Conservation (phyloP, 495 filamentous ascomycete genomes). For the Hypoxylon fuscum region DNA sequence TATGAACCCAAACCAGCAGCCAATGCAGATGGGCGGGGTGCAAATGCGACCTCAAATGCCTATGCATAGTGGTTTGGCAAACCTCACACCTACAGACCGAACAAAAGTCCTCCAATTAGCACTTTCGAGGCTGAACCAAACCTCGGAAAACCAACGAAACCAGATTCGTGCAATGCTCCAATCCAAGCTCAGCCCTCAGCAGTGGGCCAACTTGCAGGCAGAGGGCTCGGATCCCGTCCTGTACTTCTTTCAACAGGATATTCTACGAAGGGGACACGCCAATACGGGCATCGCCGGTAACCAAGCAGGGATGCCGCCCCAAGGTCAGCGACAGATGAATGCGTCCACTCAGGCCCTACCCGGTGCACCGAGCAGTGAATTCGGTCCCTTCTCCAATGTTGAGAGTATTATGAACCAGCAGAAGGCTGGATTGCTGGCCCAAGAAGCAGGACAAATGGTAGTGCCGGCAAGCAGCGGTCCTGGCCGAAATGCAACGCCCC, state of each 20-base stretch:
- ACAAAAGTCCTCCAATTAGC: constrained; percentile 43
- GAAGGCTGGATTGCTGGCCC: constrained; percentile 54
- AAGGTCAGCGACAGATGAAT: constrained; percentile 49
- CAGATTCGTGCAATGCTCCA: constrained; percentile 46
- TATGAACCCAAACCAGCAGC: constrained; percentile 51
- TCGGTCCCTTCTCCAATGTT: constrained; percentile 53
- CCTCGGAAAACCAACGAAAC: constrained; percentile 46
- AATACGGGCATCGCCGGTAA: constrained; percentile 29
- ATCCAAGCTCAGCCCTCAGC: constrained; percentile 38
- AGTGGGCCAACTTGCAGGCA: constrained; percentile 45
- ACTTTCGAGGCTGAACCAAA: constrained; percentile 27
- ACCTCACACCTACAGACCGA: constrained; percentile 42
- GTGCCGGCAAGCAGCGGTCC: constrained; percentile 59
- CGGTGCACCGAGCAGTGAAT: constrained; percentile 46
- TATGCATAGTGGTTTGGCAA: constrained; percentile 34
- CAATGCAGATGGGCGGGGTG: constrained; percentile 47
- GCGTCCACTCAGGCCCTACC: constrained; percentile 46
- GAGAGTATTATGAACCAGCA: constrained; percentile 61
- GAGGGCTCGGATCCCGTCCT: constrained; percentile 53
- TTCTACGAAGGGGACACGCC: constrained; percentile 40
- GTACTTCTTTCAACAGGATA: constrained; percentile 52
- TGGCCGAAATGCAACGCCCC: constrained; percentile 53
- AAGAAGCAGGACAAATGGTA: constrained; percentile 60
- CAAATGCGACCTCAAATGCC: constrained; percentile 39
- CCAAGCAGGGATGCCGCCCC: constrained; percentile 43